Percentiles rank a stretch among this genome's conserved stretches.
Conservation (phyloP, 305 asterid species). For the Fraxinus xanthoxyloides region DNA sequence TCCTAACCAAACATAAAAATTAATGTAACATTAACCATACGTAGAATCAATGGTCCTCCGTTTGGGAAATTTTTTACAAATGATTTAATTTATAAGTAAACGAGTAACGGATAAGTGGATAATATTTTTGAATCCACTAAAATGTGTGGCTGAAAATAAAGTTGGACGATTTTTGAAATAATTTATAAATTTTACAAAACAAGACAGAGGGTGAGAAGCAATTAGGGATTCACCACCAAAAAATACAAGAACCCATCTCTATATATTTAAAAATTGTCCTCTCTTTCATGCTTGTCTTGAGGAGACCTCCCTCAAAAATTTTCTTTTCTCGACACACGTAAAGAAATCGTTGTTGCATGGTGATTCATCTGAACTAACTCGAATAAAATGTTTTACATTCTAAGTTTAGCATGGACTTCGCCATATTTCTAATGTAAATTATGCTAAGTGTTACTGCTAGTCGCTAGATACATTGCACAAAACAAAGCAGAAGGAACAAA, state of each 20-base stretch:
- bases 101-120: neutral
- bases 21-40: neutral
- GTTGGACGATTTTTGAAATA: neutral
- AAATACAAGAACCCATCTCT: neutral
- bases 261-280: neutral
- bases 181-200: neutral
- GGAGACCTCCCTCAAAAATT: neutral
- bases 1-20: neutral
- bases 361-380: neutral
- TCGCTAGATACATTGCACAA: neutral
- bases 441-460: neutral
- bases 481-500: neutral
- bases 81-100: too few relatives aligned
- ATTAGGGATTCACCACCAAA: neutral
- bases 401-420: neutral
- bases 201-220: neutral
- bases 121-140: neutral
- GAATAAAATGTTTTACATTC: neutral
- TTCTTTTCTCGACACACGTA: neutral
- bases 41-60: neutral
- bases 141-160: neutral
- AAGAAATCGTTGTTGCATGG: neutral
- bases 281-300: neutral
- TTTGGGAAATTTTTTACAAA: neutral
- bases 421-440: neutral